Base-by-base conservation (phyloP, 371 early-diverging fungal genomes). In the Mucor indicus region DNA sequence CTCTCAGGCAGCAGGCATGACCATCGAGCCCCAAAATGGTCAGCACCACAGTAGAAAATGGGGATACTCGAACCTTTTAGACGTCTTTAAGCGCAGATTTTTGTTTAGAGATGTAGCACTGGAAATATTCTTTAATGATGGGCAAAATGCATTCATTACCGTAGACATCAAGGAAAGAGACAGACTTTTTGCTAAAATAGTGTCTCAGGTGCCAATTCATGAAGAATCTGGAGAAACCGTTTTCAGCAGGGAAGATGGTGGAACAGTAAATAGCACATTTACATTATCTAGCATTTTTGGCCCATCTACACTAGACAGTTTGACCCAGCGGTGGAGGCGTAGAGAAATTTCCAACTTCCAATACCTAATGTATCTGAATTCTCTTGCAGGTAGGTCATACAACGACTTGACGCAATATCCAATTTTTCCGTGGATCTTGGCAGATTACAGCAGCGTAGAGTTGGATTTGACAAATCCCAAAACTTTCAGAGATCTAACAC, bases 311-410 rank as follows among this genome's bases (percentile, higher is more conserved):
- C 62, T 90, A 20, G 70, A 69, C 4, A 85, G 84, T 31, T 61
- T 90, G 43, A 85, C 88, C 0, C 69, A 72, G 35, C 67, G 77
- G 37, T 93, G 93, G 93, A 77, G 79, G 38, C 71, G 71, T 19
- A 74, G 85, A 17, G 89, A 90, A 57, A 87, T 93, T 11, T 83
- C 84, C 29, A 93, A 92, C 55, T 93, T 89, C 57, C 90, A 90
- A 60, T 93, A 93, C 44, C 53, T 93, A 22, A 90, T 93, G 90
- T 83, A 86, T 44, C 68, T 93, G 17, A 93, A 93, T 59, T 89
- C 89, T 0, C 73, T 90, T 45, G 87, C 91, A 24, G 91, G 87
- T 15, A 66, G 87, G 38, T 82, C 83, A 0, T 85, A 79, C 50
- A 83, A 83, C 52, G 80, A 85, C 46, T 54, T 84, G 32, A 83